A percentile compares a stretch with the other conserved stretches of the same genome.
These are phyloP conservation scores for Taphrina communis DNA, from an alignment of 1,139 yeast genomes.

Conservation along the genomic window DNA sequence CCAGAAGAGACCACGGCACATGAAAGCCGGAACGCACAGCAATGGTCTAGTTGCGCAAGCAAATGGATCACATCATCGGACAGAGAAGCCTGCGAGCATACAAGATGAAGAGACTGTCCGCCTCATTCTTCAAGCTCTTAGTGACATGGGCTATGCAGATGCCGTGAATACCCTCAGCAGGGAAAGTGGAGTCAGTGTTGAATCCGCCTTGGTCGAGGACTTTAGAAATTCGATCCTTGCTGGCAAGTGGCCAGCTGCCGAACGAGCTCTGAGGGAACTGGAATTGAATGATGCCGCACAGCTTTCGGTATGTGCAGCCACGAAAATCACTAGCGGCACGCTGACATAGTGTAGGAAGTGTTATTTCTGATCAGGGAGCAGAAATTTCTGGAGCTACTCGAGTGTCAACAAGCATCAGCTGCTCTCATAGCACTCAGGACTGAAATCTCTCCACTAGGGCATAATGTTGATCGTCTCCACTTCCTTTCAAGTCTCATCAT, in stretches of 20 bases:
- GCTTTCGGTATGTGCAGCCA: conserved; percentile 29
- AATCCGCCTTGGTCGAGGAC: conserved; percentile 52
- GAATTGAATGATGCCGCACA: conserved; percentile 49
- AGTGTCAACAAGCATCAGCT: conserved; percentile 51
- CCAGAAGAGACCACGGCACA: conserved; percentile 21
- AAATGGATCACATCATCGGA: not conserved
- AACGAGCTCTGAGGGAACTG: conserved; percentile 50
- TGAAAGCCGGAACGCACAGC: conserved; percentile 10
- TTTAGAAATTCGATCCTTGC: conserved; percentile 54
- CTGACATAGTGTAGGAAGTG: conserved; percentile 41
- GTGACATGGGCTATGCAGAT: conserved; percentile 58
- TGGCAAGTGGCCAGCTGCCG: conserved; percentile 58
- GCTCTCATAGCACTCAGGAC: conserved; percentile 58
- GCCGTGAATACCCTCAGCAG: conserved; percentile 50
- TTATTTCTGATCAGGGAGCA: conserved; percentile 51
- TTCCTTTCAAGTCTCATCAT: conserved; percentile 51
- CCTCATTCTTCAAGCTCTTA: conserved; percentile 58
- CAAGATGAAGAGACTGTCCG: conserved; percentile 56
- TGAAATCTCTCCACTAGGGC: conserved; percentile 50
- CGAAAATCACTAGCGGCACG: not conserved
- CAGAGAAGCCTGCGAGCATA: conserved; percentile 48
- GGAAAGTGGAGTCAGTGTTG: conserved; percentile 55
- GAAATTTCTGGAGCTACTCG: conserved; percentile 55
- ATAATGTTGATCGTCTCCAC: conserved; percentile 46
- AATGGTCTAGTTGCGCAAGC: conserved; percentile 3